A percentile compares a stretch with the other conserved stretches of the same genome.
phyloP scores from a whole-genome alignment of 345 rosid genomes.

The Physaria fendleri region DNA sequence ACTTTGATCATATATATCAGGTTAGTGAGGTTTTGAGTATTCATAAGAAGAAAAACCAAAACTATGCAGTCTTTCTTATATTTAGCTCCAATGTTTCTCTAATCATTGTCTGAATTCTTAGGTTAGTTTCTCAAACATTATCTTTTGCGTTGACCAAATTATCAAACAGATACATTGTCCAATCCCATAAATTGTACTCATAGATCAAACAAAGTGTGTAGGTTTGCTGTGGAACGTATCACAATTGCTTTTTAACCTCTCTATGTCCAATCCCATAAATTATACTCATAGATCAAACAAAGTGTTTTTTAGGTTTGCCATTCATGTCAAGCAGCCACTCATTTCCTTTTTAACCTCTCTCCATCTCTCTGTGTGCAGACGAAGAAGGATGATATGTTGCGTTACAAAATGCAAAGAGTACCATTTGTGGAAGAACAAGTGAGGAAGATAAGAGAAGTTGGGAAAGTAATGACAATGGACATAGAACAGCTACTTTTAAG shows the following conservation, averaged over 20 bases:
- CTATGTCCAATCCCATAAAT: not conserved
- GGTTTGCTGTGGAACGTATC: too few species aligned
- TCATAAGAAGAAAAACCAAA: not conserved
- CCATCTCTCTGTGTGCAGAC: slow-evolving; percentile 35
- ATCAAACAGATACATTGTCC: not conserved
- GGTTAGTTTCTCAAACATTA: not conserved
- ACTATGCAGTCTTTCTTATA: not conserved
- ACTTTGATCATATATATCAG: not conserved
- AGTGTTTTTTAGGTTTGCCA: not conserved
- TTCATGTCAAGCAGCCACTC: not conserved
- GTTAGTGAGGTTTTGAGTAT: not conserved
- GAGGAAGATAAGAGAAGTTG: slow-evolving; percentile 60
- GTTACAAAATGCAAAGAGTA: slow-evolving; percentile 49
- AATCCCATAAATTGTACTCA: not conserved
- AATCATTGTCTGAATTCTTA: not conserved
- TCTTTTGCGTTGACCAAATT: not conserved
- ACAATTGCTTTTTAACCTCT: too few species aligned
- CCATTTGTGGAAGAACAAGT: slow-evolving; percentile 90
- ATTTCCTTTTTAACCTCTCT: not conserved
- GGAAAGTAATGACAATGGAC: slow-evolving; percentile 60
- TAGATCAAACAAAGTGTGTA: not conserved
- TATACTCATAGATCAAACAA: not conserved
- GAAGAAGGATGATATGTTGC: slow-evolving; percentile 67
- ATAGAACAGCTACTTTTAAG: slow-evolving; percentile 59
- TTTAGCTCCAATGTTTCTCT: not conserved